A percentile compares a stretch with the other conserved stretches of the same genome.
These are phyloP conservation scores for Guadua angustifolia DNA, from an alignment of 176 grass and related monocot species.

Conservation along the genomic window DNA sequence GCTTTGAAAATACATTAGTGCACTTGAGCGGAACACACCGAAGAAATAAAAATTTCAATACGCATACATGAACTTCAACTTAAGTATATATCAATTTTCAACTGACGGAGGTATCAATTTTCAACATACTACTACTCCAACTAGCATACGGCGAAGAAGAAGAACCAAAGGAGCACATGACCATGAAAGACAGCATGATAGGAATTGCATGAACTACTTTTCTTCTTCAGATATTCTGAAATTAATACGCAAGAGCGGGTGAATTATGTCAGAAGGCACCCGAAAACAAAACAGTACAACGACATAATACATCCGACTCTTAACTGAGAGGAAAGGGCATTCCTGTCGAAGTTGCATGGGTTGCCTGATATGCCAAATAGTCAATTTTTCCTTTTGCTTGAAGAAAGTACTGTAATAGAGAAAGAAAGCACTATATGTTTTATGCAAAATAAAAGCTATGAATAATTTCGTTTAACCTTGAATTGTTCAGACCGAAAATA, in stretches of 20 bases:
- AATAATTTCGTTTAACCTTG: no score
- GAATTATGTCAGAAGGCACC: not conserved
- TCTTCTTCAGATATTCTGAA: not conserved
- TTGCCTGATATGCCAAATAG: not conserved
- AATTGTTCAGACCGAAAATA: no score
- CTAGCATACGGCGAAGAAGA: not conserved
- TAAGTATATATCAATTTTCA: no score
- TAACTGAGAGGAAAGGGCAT: not conserved
- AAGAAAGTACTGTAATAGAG: no score
- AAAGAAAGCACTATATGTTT: no score
- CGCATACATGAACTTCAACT: not conserved
- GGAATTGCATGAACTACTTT: not conserved
- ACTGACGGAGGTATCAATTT: not conserved
- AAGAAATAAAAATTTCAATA: not conserved
- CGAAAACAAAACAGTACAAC: not conserved
- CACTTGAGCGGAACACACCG: not conserved
- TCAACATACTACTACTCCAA: not conserved
- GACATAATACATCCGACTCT: not conserved
- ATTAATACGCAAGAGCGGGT: not conserved
- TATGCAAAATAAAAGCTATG: no score
- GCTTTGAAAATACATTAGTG: not conserved
- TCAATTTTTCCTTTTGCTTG: constrained; percentile 14
- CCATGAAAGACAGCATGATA: not conserved
- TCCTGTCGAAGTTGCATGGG: not conserved
- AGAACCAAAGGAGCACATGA: not conserved